Evolutionary conservation across 140 eudicot species (phyloP), one percentile per base, ranked within the genome.

Genomic region (Senecio squalidus): DNA sequence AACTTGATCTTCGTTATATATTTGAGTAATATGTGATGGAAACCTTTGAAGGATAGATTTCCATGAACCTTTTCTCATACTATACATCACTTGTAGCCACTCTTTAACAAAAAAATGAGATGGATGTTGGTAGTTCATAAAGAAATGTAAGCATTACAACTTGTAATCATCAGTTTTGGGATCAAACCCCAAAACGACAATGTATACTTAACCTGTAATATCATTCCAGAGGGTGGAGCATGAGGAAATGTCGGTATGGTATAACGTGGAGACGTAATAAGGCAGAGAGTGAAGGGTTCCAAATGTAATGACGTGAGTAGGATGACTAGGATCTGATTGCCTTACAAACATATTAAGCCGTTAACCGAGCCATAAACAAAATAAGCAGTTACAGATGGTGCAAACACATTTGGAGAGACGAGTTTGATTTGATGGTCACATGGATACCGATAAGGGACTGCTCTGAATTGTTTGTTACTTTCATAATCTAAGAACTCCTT

Each of bases 141-240:
- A n/a, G 4, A 17, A 15, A 0, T 40, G 11, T 15, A 40, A 40
- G 47, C 47, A 4, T 40, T 28, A 62, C 57, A 62, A 64, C 40
- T 34, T 64, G 41, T 64, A 64, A 33, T 64, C 70, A 36, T 64
- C 70, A 0, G 61, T 36, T 49, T 64, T 24, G 0, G 61, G 60
- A 51, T 64, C 52, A 51, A 1, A 64, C 4, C 60, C 60, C 70
- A 50, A 64, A 64, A 39, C 70, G 29, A 50, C n/a, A n/a, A n/a
- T n/a, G n/a, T n/a, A n/a, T n/a, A n/a, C n/a, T n/a, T n/a, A 30
- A 26, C 2, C 4, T 11, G 9, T 1, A 41, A 10, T 18, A 41
- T 10, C 3, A 41, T 0, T 4, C 31, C 9, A 1, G 10, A 2
- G 9, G 4, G 53, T 3, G 10, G 25, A 5, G 0, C n/a, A n/a